Evolutionary conservation across 805 yeast genomes (phyloP).

Genomic region (Candida pini): DNA sequence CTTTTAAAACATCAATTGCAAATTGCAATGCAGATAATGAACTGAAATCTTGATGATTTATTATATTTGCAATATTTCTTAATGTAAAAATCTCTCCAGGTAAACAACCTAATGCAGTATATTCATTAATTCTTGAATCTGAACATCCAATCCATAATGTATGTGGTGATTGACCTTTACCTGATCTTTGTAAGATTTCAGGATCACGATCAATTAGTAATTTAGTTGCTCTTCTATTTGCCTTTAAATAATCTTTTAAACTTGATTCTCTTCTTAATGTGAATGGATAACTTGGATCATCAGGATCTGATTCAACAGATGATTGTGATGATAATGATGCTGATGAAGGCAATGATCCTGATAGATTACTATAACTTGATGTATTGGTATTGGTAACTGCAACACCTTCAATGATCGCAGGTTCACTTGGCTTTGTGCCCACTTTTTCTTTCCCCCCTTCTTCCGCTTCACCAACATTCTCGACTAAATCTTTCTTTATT

Average conservation of each 20-base stretch:
- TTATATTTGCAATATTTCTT: conserved; percentile 80
- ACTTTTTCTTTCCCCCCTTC: too few species aligned
- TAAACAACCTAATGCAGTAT: conserved; percentile 60
- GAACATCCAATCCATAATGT: conserved; percentile 93
- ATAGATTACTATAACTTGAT: not conserved
- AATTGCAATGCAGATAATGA: conserved; percentile 78
- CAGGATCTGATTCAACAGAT: conserved; percentile 5
- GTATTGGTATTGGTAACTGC: not conserved
- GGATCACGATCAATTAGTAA: conserved; percentile 47
- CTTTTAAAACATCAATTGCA: conserved; percentile 79
- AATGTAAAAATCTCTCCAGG: conserved; percentile 92
- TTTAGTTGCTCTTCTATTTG: conserved; percentile 43
- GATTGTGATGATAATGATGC: conserved; percentile 2
- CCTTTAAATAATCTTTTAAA: conserved; percentile 41
- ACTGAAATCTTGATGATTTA: conserved; percentile 66
- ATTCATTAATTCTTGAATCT: conserved; percentile 85
- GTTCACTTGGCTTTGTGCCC: not conserved
- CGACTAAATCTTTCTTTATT: too few species aligned
- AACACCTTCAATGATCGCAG: not conserved
- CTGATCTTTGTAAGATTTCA: conserved; percentile 56
- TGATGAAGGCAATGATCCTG: conserved; percentile 7
- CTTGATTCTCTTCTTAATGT: conserved; percentile 43
- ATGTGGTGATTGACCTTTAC: conserved; percentile 85
- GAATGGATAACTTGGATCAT: conserved; percentile 30
- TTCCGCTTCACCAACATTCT: too few species aligned